Evolutionary conservation across 2,329 filamentous ascomycete species (phyloP), one percentile per base, ranked within the genome.

Genomic region (Colletotrichum gloeosporioides): DNA sequence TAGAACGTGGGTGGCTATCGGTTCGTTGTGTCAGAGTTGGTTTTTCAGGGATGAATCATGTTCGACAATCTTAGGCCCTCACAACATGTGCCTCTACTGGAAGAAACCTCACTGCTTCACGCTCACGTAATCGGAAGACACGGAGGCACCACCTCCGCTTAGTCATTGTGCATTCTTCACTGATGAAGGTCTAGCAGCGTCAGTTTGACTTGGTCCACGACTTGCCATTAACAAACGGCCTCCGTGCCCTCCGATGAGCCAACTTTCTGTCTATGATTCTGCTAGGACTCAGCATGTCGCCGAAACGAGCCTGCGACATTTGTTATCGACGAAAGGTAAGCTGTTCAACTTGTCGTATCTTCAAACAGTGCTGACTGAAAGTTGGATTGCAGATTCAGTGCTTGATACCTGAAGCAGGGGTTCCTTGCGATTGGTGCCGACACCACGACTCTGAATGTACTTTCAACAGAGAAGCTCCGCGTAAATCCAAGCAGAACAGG

Each of bases 251-350:
- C 44, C 44, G 44, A 53, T 53, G 44, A 13, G 44, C 44, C 12
- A 53, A 53, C 44, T 10, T 22, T 22, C n/a, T 53, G 6, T 22
- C 44, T 4, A 8, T 22, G 10, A 22, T 53, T 8, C n/a, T 53
- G n/a, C 10, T 53, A 53, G n/a, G 44, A 13, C n/a, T 22, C 44
- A 22, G 3, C n/a, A 73, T 73, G 71, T 67, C 71, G 15, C 39
- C 65, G 22, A 73, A 73, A n/a, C 65, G 71, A 36, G 71, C 71
- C 8, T 73, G 71, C 39, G 71, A 73, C 13, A 15, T 70, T 7
- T 73, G 71, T 25, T 73, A 73, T n/a, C 71, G 71, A 25, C 31
- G 71, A 18, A 73, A 73, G 10, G 71, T 31, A 55, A 15, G 65
- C 5, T 18, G 2, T 66, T 3, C 6, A 7, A 18, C 3, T 6